Evolutionary conservation across 2,329 filamentous ascomycete species (phyloP).

Genomic region (Pestalotiopsis sp.): DNA sequence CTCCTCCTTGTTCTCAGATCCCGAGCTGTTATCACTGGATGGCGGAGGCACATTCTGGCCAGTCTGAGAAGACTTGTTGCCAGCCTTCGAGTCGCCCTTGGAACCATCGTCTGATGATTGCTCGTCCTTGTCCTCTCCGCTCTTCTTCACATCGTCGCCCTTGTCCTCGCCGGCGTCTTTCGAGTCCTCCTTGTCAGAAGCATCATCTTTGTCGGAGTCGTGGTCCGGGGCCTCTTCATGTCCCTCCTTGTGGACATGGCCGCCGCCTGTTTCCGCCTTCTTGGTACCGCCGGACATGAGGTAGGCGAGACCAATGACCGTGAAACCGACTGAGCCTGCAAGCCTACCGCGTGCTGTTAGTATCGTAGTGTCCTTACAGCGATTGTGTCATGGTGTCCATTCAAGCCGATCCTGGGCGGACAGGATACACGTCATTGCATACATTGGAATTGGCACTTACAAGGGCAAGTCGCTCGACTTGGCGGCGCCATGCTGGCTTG

Average conservation of each 20-base stretch:
- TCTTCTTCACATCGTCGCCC: neutral
- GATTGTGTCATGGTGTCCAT: neutral
- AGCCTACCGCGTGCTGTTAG: slow-evolving; percentile 18
- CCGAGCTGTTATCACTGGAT: slow-evolving; percentile 18
- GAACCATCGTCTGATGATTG: slow-evolving; percentile 6
- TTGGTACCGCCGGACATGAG: slow-evolving; percentile 16
- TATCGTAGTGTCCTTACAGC: no score
- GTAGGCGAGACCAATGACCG: slow-evolving; percentile 20
- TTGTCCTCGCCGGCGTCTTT: slow-evolving; percentile 3
- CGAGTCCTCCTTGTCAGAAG: neutral
- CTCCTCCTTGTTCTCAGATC: slow-evolving; percentile 19
- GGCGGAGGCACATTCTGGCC: slow-evolving; percentile 19
- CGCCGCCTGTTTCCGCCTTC: slow-evolving; percentile 1
- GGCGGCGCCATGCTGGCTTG: slow-evolving; percentile 15
- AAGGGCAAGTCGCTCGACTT: slow-evolving; percentile 30
- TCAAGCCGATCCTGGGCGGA: neutral
- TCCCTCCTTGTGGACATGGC: slow-evolving; percentile 1
- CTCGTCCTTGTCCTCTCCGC: neutral
- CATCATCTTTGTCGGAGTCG: slow-evolving; percentile 2
- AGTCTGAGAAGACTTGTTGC: slow-evolving; percentile 14
- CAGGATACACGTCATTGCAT: neutral
- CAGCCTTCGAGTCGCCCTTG: slow-evolving; percentile 3
- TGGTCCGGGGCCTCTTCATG: neutral
- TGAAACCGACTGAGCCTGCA: slow-evolving; percentile 22
- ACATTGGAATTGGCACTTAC: slow-evolving; percentile 17